Evolutionary conservation across 805 yeast genomes (phyloP), one percentile per base, ranked within the genome.

Genomic region (Yarrowia alimentaria): DNA sequence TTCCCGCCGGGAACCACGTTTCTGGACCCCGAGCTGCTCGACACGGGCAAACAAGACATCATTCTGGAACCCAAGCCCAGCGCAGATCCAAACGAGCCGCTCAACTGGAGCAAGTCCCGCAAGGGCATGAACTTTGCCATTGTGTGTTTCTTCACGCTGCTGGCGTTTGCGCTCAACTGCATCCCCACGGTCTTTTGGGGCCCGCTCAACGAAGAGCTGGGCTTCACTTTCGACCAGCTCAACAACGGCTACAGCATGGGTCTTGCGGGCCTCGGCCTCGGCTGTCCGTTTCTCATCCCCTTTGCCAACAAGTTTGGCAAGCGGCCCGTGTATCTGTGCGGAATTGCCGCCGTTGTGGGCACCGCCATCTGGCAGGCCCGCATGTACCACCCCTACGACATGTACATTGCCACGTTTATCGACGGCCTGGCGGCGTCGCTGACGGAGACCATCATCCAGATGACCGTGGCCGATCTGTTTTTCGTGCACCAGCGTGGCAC

Each of bases 401-500:
- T 53, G 43, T 53, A 53, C 52, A 40, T 42, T 29, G 48, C 55
- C 6, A 48, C 53, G 16, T 28, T 51, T 9, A 25, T 53, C 14
- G 48, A 32, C 38, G 54, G 55, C 14, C 24, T 53, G 21, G 53
- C 51, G 1, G 47, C 54, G 0, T 51, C 54, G 3, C 17, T 49
- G 20, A 45, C 54, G 0, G 55, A 54, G 26, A 54, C 61, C 8
- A 55, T 56, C 7, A 56, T 59, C 22, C 61, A 59, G 21, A 52
- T 59, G 24, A 37, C 57, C 5, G 53, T 59, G 11, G 55, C 57
- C 14, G 62, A 59, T 33, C 25, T 59, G 45, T 59, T 59, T 32
- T 59, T 55, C 22, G 58, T 59, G 11, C 62, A 59, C 33, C 60
- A 57, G 29, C 40, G 62, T 21, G 62, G 62, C 3, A 47, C 59